Evolutionary conservation across 768 basidiomycete genomes (phyloP).

Genomic region (Lentinula sp.): DNA sequence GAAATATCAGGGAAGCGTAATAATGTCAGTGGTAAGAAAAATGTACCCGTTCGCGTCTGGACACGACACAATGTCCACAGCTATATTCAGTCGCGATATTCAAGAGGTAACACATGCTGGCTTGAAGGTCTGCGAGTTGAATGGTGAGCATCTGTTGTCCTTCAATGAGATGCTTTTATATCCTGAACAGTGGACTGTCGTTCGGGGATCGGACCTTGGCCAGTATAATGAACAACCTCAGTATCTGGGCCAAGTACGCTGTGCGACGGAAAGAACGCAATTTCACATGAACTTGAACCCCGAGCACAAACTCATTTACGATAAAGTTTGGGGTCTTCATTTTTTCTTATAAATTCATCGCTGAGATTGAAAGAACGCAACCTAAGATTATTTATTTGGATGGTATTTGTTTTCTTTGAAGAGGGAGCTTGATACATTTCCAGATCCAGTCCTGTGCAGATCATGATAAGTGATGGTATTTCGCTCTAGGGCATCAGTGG

Average conservation of each 20-base stretch:
- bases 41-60: not conserved
- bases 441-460: too few relatives aligned
- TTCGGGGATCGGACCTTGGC: too few relatives aligned
- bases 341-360: not conserved
- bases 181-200: too few relatives aligned
- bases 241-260: too few relatives aligned
- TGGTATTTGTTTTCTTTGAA: too few relatives aligned
- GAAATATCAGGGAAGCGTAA: not conserved
- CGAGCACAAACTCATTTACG: not conserved
- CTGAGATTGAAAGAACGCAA: conserved; percentile 11
- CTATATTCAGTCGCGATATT: not conserved
- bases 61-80: not conserved
- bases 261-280: not conserved
- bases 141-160: not conserved
- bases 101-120: conserved; percentile 5
- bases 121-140: too few relatives aligned
- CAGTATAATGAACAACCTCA: not conserved
- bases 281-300: not conserved
- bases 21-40: not conserved
- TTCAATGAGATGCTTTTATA: too few relatives aligned
- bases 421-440: too few relatives aligned
- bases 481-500: too few relatives aligned
- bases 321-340: not conserved
- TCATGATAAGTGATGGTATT: too few relatives aligned
- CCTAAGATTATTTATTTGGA: conserved; percentile 8